Conservation (phyloP, 768 basidiomycete species). For the Pulveroboletus sp. region DNA sequence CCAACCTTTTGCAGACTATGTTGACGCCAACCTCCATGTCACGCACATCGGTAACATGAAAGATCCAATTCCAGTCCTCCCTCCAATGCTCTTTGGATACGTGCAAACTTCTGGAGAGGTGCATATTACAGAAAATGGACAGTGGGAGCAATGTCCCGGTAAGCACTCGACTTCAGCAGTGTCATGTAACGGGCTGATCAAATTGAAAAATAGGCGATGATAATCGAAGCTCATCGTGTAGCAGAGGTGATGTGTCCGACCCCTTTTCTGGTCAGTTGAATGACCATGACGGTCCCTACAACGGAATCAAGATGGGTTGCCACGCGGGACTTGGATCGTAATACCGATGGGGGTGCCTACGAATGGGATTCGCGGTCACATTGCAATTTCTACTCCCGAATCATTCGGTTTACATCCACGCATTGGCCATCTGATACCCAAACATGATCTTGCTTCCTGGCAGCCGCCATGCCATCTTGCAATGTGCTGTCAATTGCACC, state of each 20-base stretch:
- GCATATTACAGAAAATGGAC: constrained; percentile 40
- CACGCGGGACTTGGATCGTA: too few relatives aligned
- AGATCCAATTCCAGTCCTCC: constrained; percentile 37
- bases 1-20: constrained; percentile 54
- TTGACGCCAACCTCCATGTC: constrained; percentile 42
- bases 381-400: too few relatives aligned
- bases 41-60: constrained; percentile 53
- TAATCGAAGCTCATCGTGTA: constrained; percentile 41
- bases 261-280: constrained; percentile 38
- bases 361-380: too few relatives aligned
- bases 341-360: too few relatives aligned
- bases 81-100: constrained; percentile 35
- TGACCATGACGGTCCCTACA: constrained; percentile 46
- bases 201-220: constrained; percentile 50
- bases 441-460: too few relatives aligned
- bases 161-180: neutral
- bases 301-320: too few relatives aligned
- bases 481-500: too few relatives aligned
- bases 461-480: too few relatives aligned
- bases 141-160: constrained; percentile 58
- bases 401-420: too few relatives aligned
- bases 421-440: too few relatives aligned
- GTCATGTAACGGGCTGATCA: neutral
- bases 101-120: constrained; percentile 39
- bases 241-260: constrained; percentile 28